Evolutionary conservation across 331 rosid species (phyloP).

Genomic region (Malus hybrid): DNA sequence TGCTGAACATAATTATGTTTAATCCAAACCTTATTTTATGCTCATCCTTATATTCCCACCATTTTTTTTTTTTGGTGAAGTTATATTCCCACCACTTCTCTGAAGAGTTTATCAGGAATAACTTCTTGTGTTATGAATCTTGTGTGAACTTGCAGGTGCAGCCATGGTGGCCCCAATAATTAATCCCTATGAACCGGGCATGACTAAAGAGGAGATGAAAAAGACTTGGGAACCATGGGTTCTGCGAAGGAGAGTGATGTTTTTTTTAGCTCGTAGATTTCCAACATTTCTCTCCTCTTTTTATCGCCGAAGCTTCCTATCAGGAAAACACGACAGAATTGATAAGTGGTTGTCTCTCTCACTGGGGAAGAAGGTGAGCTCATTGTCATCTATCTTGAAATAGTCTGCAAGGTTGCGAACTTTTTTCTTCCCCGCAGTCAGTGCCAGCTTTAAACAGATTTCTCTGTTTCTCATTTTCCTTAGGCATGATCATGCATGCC

Average conservation of each 20-base stretch:
- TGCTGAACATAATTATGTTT: neutral
- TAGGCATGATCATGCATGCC: neutral
- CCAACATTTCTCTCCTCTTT: conserved; percentile 63
- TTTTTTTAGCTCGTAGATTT: conserved; percentile 63
- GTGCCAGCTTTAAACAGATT: neutral
- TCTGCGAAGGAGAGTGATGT: conserved; percentile 57
- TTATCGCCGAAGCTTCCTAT: conserved; percentile 61
- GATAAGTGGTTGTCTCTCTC: conserved; percentile 56
- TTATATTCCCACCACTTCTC: neutral
- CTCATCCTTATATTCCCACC: neutral
- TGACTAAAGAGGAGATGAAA: conserved; percentile 74
- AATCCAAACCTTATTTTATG: neutral
- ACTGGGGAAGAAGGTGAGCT: conserved; percentile 69
- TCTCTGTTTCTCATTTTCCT: neutral
- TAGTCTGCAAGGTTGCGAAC: neutral
- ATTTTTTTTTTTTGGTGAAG: too few relatives aligned
- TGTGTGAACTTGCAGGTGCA: conserved; percentile 58
- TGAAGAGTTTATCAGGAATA: neutral
- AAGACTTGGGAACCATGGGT: conserved; percentile 82
- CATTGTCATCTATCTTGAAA: neutral
- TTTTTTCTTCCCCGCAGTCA: neutral
- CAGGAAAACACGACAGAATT: conserved; percentile 67
- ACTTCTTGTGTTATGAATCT: conserved; percentile 5
- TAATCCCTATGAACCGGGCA: conserved; percentile 66
- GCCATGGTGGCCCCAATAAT: conserved; percentile 76